Evolutionary conservation across 2,329 filamentous ascomycete genomes (phyloP).

Genomic region (Colletotrichum ledebouriae): DNA sequence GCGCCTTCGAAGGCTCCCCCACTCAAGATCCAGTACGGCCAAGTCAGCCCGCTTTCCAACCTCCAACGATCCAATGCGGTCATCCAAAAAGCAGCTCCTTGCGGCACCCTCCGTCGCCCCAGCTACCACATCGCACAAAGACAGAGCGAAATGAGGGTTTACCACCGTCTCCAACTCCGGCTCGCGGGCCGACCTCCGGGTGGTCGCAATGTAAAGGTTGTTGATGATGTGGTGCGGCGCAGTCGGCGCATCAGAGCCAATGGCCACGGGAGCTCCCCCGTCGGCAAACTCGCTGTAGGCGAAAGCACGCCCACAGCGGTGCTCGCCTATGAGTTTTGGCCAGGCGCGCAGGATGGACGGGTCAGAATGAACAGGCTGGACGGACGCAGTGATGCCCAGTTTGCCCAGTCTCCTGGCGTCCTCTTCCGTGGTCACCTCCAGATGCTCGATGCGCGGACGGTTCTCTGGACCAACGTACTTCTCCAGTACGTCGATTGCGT

Average conservation of each 20-base stretch:
- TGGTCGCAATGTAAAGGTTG: slow-evolving; percentile 72
- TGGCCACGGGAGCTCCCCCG: slow-evolving; percentile 65
- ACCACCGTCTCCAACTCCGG: slow-evolving; percentile 57
- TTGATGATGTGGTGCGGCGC: slow-evolving; percentile 67
- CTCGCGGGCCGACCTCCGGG: slow-evolving; percentile 61
- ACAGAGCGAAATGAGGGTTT: slow-evolving; percentile 68
- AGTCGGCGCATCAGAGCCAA: slow-evolving; percentile 72
- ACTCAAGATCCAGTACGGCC: slow-evolving; percentile 63
- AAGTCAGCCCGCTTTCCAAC: slow-evolving; percentile 70
- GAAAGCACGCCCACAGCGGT: slow-evolving; percentile 70
- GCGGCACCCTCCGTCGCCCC: slow-evolving; percentile 69
- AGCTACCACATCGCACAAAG: slow-evolving; percentile 65
- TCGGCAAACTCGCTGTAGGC: slow-evolving; percentile 73
- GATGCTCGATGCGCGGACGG: slow-evolving; percentile 74
- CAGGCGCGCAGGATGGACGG: slow-evolving; percentile 73
- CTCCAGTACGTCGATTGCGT: slow-evolving; percentile 70
- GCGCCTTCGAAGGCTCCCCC: slow-evolving; percentile 62
- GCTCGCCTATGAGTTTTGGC: slow-evolving; percentile 67
- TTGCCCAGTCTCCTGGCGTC: slow-evolving; percentile 70
- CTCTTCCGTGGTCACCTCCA: slow-evolving; percentile 68
- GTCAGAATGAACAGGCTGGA: slow-evolving; percentile 71
- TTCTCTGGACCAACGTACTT: slow-evolving; percentile 57
- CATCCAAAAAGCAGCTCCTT: slow-evolving; percentile 69
- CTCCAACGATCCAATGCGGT: slow-evolving; percentile 65
- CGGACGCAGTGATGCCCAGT: slow-evolving; percentile 71